Evolutionary conservation across 1,139 yeast genomes (phyloP), one percentile per base, ranked within the genome.

Genomic region (Candida dubliniensis): DNA sequence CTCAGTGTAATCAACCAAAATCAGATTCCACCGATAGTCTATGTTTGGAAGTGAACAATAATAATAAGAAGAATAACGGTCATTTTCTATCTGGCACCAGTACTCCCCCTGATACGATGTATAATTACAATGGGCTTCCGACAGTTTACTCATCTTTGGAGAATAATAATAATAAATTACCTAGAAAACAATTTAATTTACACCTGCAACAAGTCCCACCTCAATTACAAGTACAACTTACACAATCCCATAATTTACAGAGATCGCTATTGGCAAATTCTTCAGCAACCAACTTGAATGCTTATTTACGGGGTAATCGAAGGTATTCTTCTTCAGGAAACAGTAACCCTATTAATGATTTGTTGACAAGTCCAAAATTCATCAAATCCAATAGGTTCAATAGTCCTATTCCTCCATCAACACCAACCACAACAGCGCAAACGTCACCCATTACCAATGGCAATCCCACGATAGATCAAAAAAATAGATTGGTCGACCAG

Each of bases 181-280:
- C 23, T 18, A 18, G 23, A 18, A 18, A 18, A 18, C 23, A 18
- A 18, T 18, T 18, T 18, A 18, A 18, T 18, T 18, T 55, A 95
- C 95, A 23, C 88, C 99, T 75, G 73, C 80, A 6, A 76, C 82
- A 45, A 84, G 84, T 33, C 77, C 76, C 11, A 66, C 64, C 42
- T 66, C 61, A 25, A 25, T 18, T 18, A 18, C 23, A 30, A 36
- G 34, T 29, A 13, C 35, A 37, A 14, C 12, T 24, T 27, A 26
- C 26, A 14, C 13, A 31, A 31, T 8, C 25, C 3, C 25, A 8
- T 9, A 32, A 32, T 32, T 12, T 35, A 5, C 34, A 40, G 35
- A 34, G 31, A 30, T 30, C 42, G 2, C 13, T 40, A 24, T 9
- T 40, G 29, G 23, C 35, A 2, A 40, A 40, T 27, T 32, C 45